Base-by-base conservation (phyloP, 179 eudicot genomes). In the Kewa caespitosa region DNA sequence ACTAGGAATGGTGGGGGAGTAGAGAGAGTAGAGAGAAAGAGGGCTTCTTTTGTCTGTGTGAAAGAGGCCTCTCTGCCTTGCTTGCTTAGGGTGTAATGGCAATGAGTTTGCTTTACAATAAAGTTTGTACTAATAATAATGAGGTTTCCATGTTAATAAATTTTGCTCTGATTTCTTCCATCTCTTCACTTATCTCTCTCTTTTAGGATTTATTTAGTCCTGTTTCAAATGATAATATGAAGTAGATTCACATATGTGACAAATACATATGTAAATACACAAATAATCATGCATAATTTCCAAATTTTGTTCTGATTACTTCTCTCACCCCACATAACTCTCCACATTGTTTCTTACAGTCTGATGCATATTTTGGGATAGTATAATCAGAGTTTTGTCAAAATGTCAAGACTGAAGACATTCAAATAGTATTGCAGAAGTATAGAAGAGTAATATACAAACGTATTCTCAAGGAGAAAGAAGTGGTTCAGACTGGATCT, bases 61-160 rank as follows among this genome's bases (percentile, higher is more conserved):
- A 69, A 76, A 76, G 62, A 76, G 67, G 74, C 67, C n/a, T n/a
- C n/a, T n/a, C n/a, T 57, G 36, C 20, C 18, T 38, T 23, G 28
- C 72, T 63, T 31, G 54, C 55, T 31, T n/a, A n/a, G 23, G 39
- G 41, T 74, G 54, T 52, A 28, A 54, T 60, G 41, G 65, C 69
- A 69, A 61, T 42, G 61, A 65, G n/a, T 65, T 76, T n/a, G 79
- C 75, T 81, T 17, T 23, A 69, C 70, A 81, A 78, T 70, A 80
- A 78, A 38, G 69, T 23, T 78, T 81, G 74, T 76, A 39, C 20
- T 69, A 77, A 81, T 77, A 81, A 81, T 68, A 55, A 43, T 74
- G 9, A 0, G 12, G 27, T 67, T 52, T 70, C 64, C 38, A 69
- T 59, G 70, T 67, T 59, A 43, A 25, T 76, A 73, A 81, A 42